Evolutionary conservation across 129 eudicot species (phyloP), one percentile per base, ranked within the genome.

Genomic region (Silybum marianum): DNA sequence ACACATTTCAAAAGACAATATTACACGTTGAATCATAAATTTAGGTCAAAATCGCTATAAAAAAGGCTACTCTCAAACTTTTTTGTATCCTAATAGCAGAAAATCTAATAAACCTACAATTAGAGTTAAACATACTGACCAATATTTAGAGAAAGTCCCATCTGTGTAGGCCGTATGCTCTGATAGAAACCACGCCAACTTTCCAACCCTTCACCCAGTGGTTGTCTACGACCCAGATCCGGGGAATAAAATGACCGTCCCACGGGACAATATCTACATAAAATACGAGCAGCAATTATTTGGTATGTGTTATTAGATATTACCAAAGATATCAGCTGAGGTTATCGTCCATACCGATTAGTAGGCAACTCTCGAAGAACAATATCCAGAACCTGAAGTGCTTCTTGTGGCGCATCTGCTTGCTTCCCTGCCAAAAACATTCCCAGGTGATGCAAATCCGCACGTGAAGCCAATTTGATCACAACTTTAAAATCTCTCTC

Each of bases 391-490:
- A 96, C 97, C 80, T 96, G 99, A 21, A 96, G 91, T 5, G 98
- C 98, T 85, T 96, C 98, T 74, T 96, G 98, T 0, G 99, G 99
- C 3, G 98, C 98, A 93, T 96, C 99, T 25, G 99, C 93, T 81
- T 88, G 97, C 84, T 86, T 91, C 10, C 99, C 99, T 26, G 86
- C 85, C 72, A 96, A 77, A 81, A 96, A 96, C 97, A 89, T 84
- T 11, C 85, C 97, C 32, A 93, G 69, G 65, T 96, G 99, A 79
- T 93, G 98, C 83, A 96, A 77, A 77, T 91, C 98, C 63, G 94
- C 98, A 24, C 98, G 90, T 23, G 98, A 94, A 80, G 97, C 99
- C 40, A 96, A 76, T 79, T 96, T 96, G 73, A 96, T 96, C 51
- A 91, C 98, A 73, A 96, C 98, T 79, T 81, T 91, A 30, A 91